Evolutionary conservation across 2,329 filamentous ascomycete species (phyloP).

Genomic region (Salinomyces thailandicus): DNA sequence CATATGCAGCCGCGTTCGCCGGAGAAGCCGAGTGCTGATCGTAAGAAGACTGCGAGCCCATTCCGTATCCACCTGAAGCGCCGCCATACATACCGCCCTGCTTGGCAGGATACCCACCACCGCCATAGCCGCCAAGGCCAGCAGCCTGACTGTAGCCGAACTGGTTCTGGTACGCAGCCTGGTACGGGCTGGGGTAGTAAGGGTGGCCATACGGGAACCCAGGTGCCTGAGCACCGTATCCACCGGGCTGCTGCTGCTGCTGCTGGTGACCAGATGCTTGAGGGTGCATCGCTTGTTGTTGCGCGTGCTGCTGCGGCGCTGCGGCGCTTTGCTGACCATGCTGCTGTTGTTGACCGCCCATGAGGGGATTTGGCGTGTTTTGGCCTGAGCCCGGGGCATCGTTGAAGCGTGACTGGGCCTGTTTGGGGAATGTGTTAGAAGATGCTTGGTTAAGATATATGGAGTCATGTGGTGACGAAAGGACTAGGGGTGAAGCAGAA

Average conservation of each 20-base stretch:
- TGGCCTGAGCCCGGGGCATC: conserved; percentile 80
- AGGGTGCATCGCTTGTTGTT: conserved; percentile 23
- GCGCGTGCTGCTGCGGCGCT: conserved; percentile 32
- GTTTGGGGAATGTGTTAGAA: conserved; percentile 23
- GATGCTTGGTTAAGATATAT: conserved; percentile 8
- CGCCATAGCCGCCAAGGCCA: conserved; percentile 32
- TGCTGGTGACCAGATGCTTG: conserved; percentile 30
- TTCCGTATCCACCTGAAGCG: conserved; percentile 50
- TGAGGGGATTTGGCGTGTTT: conserved; percentile 75
- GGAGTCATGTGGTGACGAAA: conserved; percentile 3
- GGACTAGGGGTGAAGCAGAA: neutral
- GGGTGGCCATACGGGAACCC: conserved; percentile 52
- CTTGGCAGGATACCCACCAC: conserved; percentile 26
- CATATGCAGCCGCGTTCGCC: conserved; percentile 47
- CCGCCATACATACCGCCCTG: conserved; percentile 53
- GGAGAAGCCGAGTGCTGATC: conserved; percentile 55
- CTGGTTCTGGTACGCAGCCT: conserved; percentile 53
- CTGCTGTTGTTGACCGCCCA: conserved; percentile 46
- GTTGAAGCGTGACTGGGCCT: conserved; percentile 58
- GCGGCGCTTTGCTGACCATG: conserved; percentile 16
- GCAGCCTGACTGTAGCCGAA: conserved; percentile 40
- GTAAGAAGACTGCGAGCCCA: conserved; percentile 46
- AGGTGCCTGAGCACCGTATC: conserved; percentile 25
- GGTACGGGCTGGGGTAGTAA: conserved; percentile 53
- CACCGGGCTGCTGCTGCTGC: conserved; percentile 39